Percentiles rank a stretch among this genome's conserved stretches.
Evolutionary conservation across 768 basidiomycete genomes (phyloP).

Genomic region (Collybia sp.): DNA sequence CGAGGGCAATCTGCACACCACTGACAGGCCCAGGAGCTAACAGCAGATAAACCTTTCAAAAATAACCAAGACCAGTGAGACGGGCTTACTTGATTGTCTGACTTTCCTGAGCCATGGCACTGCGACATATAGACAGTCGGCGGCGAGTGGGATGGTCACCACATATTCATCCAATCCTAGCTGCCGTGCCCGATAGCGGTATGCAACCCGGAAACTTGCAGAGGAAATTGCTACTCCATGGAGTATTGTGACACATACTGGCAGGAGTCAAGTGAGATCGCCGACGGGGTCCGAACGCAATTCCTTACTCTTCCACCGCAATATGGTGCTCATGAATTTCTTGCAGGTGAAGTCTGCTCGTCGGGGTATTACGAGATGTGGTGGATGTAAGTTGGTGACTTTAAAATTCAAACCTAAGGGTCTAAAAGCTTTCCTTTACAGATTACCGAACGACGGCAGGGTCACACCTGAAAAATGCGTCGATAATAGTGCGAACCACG

Average conservation of each 20-base stretch:
- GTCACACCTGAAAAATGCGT: too few species aligned
- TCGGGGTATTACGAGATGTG: too few species aligned
- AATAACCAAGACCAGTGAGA: slow-evolving; percentile 1
- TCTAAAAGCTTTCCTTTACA: too few species aligned
- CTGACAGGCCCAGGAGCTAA: neutral
- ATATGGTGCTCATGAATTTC: too few species aligned
- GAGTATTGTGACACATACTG: slow-evolving; percentile 7
- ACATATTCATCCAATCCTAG: slow-evolving; percentile 22
- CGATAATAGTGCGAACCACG: too few species aligned
- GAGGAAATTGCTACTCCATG: slow-evolving; percentile 12
- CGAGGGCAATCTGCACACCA: slow-evolving; percentile 1
- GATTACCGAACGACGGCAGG: too few species aligned
- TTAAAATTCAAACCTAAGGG: too few species aligned
- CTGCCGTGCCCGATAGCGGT: slow-evolving; percentile 8
- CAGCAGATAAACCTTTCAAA: neutral
- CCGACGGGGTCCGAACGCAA: neutral
- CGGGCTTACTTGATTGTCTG: neutral
- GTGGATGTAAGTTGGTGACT: too few species aligned
- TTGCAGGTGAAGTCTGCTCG: too few species aligned
- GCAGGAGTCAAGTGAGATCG: neutral
- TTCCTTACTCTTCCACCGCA: slow-evolving; percentile 9
- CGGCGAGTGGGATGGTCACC: slow-evolving; percentile 9
- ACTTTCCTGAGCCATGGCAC: slow-evolving; percentile 8
- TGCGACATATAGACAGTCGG: slow-evolving; percentile 7
- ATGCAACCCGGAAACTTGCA: slow-evolving; percentile 12